Base-by-base conservation (phyloP, 2,329 filamentous ascomycete species). In the Claviceps pusilla region DNA sequence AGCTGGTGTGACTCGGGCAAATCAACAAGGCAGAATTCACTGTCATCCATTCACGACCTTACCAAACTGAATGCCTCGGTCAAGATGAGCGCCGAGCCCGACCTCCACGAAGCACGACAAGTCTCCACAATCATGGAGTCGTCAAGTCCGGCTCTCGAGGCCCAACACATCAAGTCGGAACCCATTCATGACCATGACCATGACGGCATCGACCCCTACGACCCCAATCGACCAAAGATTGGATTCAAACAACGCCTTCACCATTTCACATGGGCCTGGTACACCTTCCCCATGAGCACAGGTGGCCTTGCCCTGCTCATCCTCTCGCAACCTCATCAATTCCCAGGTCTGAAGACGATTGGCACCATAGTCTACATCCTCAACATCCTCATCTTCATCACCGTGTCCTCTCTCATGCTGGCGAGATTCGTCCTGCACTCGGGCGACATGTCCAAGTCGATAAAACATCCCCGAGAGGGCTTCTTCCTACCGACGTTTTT, bases 401-500 rank as follows among this genome's bases (percentile, higher is more conserved):
- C 75, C 7, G 73, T 86, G 57, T 77, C 71, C 37, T 62, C 69
- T 0, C 65, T 74, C 2, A 79, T 88, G 66, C 56, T 74, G 0
- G 67, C 74, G 0, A 78, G 86, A 0, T 89, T 88, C 67, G 64
- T 78, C 50, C 65, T 85, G 5, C 76, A 81, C 57, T 76, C 76
- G 0, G 72, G 73, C 5, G 72, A 76, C 48, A 64, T 87, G 47
- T 64, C 69, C 3, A 68, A 68, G 31, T 83, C 81, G 1, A 63
- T 88, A 11, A 76, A 76, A 1, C 82, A 87, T 61, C 75, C 79
- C 2, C 75, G 81, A 12, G 84, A 89, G 63, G 80, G 82, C 4
- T 78, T 89, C 61, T 87, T 89, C 71, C 75, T 87, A 54, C 82
- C 84, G 3, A 83, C 84, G 0, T 86, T 83, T 64, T 87, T 85